Percentiles rank a stretch among this genome's conserved stretches.
These are phyloP conservation scores for Lachnellula subtilissima DNA, from an alignment of 2,329 filamentous ascomycete species.

Conservation along the genomic window DNA sequence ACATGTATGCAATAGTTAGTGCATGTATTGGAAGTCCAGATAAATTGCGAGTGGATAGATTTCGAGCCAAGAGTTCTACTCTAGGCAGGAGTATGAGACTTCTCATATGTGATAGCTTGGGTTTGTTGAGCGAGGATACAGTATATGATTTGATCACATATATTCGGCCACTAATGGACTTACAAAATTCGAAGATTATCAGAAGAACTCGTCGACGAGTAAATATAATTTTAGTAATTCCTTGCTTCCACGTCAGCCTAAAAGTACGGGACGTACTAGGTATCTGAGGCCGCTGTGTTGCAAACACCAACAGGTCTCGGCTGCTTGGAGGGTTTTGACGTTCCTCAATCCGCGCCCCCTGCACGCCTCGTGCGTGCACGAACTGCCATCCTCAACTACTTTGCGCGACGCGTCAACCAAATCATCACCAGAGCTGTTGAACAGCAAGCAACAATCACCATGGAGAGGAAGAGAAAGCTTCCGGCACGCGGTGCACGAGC, in stretches of 20 bases:
- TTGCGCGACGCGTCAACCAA: conserved; percentile 1
- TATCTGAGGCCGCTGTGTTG: conserved; percentile 9
- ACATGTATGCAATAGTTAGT: background rate
- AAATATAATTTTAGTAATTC: background rate
- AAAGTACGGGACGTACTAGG: background rate
- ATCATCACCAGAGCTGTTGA: conserved; percentile 10
- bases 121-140: no score
- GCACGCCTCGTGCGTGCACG: background rate
- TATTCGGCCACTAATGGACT: background rate
- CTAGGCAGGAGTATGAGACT: background rate
- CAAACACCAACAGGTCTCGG: conserved; percentile 9
- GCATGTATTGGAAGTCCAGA: background rate
- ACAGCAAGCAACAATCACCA: conserved; percentile 29
- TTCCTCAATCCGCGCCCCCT: conserved; percentile 9
- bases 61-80: background rate
- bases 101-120: background rate
- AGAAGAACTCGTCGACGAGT: background rate
- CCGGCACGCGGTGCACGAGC: conserved; percentile 57
- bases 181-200: background rate
- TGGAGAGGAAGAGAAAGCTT: conserved; percentile 64
- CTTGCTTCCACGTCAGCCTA: background rate
- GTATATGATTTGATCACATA: background rate
- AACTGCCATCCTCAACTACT: background rate
- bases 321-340: conserved; percentile 10
- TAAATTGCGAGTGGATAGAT: background rate